A percentile compares a stretch with the other conserved stretches of the same genome.
phyloP scores from a whole-genome alignment of 345 rosid species.

The Cardamine chenopodiifolia region DNA sequence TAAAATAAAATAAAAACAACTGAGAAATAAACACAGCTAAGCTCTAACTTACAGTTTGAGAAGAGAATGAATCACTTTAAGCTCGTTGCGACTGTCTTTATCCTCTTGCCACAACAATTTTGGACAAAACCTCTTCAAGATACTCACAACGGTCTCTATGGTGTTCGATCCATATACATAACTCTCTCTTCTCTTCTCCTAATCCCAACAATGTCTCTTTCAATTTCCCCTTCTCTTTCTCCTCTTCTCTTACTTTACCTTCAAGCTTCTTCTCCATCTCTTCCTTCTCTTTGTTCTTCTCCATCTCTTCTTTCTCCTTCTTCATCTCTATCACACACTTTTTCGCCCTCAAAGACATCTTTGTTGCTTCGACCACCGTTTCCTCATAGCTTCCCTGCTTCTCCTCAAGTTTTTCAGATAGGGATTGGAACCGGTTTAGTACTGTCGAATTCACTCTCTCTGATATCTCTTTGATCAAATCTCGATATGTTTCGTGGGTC shows the following conservation, averaged over 20 bases:
- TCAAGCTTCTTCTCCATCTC: constrained; percentile 49
- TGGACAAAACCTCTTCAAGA: constrained; percentile 41
- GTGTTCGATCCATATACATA: constrained; percentile 79
- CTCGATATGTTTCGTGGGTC: constrained; percentile 48
- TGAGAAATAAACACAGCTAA: constrained; percentile 1
- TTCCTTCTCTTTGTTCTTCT: constrained; percentile 41
- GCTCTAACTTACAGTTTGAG: constrained; percentile 22
- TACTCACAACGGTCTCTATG: constrained; percentile 62
- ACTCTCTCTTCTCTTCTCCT: constrained; percentile 83
- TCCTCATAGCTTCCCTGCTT: constrained; percentile 44
- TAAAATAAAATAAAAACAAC: background rate
- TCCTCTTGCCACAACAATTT: constrained; percentile 35
- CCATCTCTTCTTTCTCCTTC: constrained; percentile 43
- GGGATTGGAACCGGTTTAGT: constrained; percentile 47
- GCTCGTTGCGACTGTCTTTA: constrained; percentile 31
- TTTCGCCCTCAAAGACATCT: constrained; percentile 52
- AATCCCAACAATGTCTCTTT: constrained; percentile 48
- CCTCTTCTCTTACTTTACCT: constrained; percentile 52
- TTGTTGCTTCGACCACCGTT: constrained; percentile 46
- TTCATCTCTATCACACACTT: constrained; percentile 50
- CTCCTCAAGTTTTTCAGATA: constrained; percentile 50
- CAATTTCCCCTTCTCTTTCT: constrained; percentile 55
- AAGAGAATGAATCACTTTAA: constrained; percentile 5
- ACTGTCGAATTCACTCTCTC: constrained; percentile 44
- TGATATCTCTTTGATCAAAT: constrained; percentile 51